Evolutionary conservation across 2,329 filamentous ascomycete genomes (phyloP).

Genomic region (Stachybotrys chartarum): DNA sequence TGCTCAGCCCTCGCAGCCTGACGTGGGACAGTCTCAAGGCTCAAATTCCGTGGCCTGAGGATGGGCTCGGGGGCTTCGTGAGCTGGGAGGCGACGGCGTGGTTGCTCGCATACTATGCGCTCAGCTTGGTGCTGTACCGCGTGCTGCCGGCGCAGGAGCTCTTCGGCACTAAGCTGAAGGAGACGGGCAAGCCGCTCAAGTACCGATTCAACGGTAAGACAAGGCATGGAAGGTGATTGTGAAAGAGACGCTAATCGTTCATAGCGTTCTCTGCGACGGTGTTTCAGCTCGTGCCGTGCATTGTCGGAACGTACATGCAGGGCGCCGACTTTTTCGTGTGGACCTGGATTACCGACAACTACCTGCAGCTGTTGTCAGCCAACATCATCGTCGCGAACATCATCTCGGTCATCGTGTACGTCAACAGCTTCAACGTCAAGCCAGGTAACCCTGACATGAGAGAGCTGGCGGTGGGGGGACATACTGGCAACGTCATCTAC

Average conservation of each 20-base stretch:
- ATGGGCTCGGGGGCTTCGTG: constrained; percentile 59
- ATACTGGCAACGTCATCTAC: constrained; percentile 75
- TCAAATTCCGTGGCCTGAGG: constrained; percentile 68
- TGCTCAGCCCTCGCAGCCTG: constrained; percentile 61
- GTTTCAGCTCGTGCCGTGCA: constrained; percentile 59
- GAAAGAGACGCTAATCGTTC: fast-evolving
- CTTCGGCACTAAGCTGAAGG: constrained; percentile 60
- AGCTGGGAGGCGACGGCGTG: constrained; percentile 60
- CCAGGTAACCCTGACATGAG: constrained; percentile 60
- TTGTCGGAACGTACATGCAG: constrained; percentile 63
- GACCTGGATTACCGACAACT: constrained; percentile 86
- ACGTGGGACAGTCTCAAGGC: constrained; percentile 61
- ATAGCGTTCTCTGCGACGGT: constrained; percentile 67
- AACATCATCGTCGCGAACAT: constrained; percentile 68
- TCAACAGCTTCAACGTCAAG: constrained; percentile 70
- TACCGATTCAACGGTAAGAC: constrained; percentile 67
- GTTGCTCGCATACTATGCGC: constrained; percentile 65
- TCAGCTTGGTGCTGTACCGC: constrained; percentile 65
- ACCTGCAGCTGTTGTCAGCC: constrained; percentile 71
- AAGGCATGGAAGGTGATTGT: not conserved
- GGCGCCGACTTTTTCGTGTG: constrained; percentile 77
- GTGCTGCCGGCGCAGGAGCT: constrained; percentile 64
- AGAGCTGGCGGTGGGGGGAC: constrained; percentile 71
- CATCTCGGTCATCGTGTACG: constrained; percentile 69
- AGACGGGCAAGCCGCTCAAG: constrained; percentile 58